Evolutionary conservation across 495 filamentous ascomycete species (phyloP).

Genomic region (Podospora appendiculata): DNA sequence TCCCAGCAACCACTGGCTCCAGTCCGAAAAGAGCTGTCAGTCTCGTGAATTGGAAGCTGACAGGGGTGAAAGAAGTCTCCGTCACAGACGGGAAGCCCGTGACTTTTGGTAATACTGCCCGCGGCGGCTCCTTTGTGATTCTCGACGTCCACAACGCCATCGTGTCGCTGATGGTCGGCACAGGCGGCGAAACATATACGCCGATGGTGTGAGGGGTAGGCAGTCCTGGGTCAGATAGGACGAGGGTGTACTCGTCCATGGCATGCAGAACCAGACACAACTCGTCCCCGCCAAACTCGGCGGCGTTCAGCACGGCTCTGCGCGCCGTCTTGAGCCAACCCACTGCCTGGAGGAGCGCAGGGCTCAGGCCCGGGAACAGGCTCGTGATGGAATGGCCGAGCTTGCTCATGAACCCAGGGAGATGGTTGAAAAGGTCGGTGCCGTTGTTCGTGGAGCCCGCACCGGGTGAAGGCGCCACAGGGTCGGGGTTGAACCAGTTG

Average conservation of each 20-base stretch:
- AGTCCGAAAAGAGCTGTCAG: background rate
- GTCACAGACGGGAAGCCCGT: conserved; percentile 7
- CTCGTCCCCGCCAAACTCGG: conserved; percentile 3
- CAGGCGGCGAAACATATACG: conserved; percentile 6
- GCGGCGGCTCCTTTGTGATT: conserved; percentile 8
- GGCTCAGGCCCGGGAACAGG: conserved; percentile 9
- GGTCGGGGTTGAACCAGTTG: conserved; percentile 9
- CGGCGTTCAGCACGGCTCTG: conserved; percentile 7
- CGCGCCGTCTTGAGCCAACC: conserved; percentile 8
- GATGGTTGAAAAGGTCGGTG: conserved; percentile 3
- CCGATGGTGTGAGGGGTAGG: conserved; percentile 8
- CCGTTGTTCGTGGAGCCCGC: background rate
- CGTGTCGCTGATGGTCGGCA: conserved; percentile 7
- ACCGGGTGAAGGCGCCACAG: background rate
- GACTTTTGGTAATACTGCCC: conserved; percentile 1
- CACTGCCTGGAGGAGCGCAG: conserved; percentile 1
- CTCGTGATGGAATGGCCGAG: background rate
- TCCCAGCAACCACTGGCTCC: no score
- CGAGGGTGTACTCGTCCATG: conserved; percentile 8
- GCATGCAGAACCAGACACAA: conserved; percentile 10
- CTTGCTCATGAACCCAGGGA: conserved; percentile 10
- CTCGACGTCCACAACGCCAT: conserved; percentile 8
- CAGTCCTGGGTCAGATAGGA: conserved; percentile 9
- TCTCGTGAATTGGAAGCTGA: no score
- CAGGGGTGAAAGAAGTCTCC: background rate